Evolutionary conservation across 305 asterid species (phyloP).

Genomic region (Fraxinus xanthoxyloides): DNA sequence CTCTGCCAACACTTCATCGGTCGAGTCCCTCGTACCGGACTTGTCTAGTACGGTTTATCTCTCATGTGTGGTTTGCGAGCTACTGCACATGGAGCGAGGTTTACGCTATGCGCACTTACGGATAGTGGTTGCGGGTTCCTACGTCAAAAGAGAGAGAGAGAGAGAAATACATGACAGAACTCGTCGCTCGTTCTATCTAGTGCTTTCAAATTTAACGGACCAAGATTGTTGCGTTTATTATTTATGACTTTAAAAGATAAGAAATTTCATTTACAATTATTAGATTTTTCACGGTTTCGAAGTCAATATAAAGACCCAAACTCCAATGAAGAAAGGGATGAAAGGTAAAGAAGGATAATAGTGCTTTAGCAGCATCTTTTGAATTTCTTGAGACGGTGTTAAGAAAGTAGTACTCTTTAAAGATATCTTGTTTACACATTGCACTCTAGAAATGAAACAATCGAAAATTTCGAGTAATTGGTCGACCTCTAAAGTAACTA

Average conservation of each 20-base stretch:
- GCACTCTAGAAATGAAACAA: background rate
- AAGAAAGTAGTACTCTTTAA: background rate
- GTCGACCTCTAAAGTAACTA: background rate
- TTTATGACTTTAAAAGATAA: background rate
- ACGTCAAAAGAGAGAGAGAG: too few relatives aligned
- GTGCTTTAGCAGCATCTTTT: background rate
- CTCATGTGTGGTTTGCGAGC: too few relatives aligned
- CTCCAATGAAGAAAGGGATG: background rate
- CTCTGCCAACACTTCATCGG: too few relatives aligned
- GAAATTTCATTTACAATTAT: background rate
- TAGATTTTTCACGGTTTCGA: background rate
- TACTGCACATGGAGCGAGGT: too few relatives aligned
- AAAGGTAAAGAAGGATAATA: too few relatives aligned
- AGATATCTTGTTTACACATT: background rate
- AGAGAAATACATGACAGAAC: background rate
- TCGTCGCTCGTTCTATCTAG: background rate
- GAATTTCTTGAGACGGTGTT: background rate
- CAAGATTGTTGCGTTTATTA: background rate
- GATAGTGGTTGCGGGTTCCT: too few relatives aligned
- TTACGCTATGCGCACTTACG: too few relatives aligned
- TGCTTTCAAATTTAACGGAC: background rate
- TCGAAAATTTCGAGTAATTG: background rate
- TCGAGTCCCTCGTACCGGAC: too few relatives aligned
- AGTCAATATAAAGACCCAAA: background rate
- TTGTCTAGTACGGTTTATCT: too few relatives aligned